These are phyloP conservation scores for Fusarium albidum DNA, from an alignment of 2,329 filamentous ascomycete genomes.

Conservation along the genomic window DNA sequence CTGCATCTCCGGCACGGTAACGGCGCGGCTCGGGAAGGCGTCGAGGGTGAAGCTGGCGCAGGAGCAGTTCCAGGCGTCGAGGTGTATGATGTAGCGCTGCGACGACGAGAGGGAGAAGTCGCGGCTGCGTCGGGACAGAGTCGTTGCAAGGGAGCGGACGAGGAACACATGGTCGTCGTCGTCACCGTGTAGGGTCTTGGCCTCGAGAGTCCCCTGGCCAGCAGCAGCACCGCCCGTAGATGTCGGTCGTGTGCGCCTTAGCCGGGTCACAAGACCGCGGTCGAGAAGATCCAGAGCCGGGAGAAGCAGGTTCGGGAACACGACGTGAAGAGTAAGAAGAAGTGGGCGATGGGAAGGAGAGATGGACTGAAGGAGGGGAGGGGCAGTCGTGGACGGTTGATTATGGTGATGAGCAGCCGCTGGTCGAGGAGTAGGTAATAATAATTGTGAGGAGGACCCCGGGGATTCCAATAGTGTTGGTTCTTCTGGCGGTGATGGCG, in stretches of 20 bases:
- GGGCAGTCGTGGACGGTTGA: slow-evolving; percentile 26
- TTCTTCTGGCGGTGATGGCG: slow-evolving; percentile 12
- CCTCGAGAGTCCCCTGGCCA: too few species aligned
- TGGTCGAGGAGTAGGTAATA: slow-evolving; percentile 22
- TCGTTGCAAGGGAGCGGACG: slow-evolving; percentile 66
- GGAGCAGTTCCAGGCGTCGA: slow-evolving; percentile 84
- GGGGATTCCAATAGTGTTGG: slow-evolving; percentile 5
- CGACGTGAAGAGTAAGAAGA: slow-evolving; percentile 82
- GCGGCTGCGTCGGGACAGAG: slow-evolving; percentile 37
- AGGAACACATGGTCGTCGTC: slow-evolving; percentile 64
- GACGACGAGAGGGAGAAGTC: slow-evolving; percentile 25
- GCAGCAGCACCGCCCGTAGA: neutral
- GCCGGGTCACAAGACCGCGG: slow-evolving; percentile 71
- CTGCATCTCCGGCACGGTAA: slow-evolving; percentile 2
- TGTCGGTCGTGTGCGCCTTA: slow-evolving; percentile 37
- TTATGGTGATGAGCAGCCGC: too few species aligned
- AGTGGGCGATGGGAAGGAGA: slow-evolving; percentile 56
- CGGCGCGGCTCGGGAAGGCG: slow-evolving; percentile 60
- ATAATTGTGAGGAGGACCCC: slow-evolving; percentile 13
- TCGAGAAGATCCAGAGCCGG: slow-evolving; percentile 91
- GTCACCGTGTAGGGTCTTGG: slow-evolving; percentile 1
- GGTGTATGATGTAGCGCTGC: slow-evolving; percentile 72
- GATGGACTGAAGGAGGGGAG: slow-evolving; percentile 27
- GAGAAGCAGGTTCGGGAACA: slow-evolving; percentile 83
- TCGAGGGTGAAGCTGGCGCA: slow-evolving; percentile 86